phyloP scores from a whole-genome alignment of 169 alveolate species.

The Plasmodium vinckei region DNA sequence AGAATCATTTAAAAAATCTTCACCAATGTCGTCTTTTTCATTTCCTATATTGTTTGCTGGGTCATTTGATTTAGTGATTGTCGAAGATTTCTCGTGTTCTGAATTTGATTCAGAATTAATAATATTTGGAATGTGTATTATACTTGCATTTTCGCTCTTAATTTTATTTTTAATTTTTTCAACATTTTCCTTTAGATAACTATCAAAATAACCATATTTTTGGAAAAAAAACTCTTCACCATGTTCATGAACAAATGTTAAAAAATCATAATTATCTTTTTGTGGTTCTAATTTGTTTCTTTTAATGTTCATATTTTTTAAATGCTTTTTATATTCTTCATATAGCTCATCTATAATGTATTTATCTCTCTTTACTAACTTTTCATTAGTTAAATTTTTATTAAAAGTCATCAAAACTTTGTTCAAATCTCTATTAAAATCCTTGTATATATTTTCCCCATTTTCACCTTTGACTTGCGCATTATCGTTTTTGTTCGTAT shows the following conservation, averaged over 20 bases:
- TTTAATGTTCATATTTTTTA: conserved; percentile 44
- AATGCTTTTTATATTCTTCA: conserved; percentile 66
- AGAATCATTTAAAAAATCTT: neutral
- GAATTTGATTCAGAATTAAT: neutral
- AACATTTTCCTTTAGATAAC: conserved; percentile 44
- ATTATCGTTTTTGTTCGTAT: neutral
- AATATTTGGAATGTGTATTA: neutral
- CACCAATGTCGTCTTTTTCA: neutral
- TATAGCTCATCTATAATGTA: conserved; percentile 47
- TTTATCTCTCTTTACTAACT: conserved; percentile 54
- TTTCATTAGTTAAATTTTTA: conserved; percentile 55
- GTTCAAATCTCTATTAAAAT: conserved; percentile 36
- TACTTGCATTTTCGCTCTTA: neutral
- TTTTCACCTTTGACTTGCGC: neutral
- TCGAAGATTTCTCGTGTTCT: neutral
- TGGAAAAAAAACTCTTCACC: conserved; percentile 53
- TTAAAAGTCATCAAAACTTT: conserved; percentile 68
- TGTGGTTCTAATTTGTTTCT: conserved; percentile 70
- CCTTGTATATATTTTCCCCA: conserved; percentile 12
- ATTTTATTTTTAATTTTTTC: conserved; percentile 13
- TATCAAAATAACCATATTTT: conserved; percentile 50
- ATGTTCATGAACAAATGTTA: conserved; percentile 74
- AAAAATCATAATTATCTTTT: conserved; percentile 67
- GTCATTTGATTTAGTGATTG: neutral
- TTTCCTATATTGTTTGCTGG: no score